phyloP scores from a whole-genome alignment of 768 basidiomycete species.

The Gautieria morchelliformis region DNA sequence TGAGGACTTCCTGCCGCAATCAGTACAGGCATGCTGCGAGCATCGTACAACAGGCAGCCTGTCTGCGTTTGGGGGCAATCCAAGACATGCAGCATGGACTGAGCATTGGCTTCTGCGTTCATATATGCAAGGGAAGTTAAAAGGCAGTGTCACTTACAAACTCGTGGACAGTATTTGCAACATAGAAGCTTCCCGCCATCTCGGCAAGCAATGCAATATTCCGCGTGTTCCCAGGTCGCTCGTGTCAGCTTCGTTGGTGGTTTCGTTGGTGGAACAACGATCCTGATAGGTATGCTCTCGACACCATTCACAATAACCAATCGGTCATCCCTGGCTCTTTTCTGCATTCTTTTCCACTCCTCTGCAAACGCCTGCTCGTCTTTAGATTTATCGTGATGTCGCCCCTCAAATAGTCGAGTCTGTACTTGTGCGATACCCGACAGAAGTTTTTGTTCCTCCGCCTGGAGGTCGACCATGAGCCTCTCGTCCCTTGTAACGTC shows the following conservation, averaged over 20 bases:
- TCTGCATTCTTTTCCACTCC: conserved; percentile 38
- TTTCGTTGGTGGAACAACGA: conserved; percentile 10
- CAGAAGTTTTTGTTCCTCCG: conserved; percentile 42
- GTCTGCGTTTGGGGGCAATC: conserved; percentile 7
- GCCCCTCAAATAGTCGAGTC: conserved; percentile 50
- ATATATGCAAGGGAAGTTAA: neutral
- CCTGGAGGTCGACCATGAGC: conserved; percentile 35
- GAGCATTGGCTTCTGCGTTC: neutral
- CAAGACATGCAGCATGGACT: conserved; percentile 41
- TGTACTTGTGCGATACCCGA: conserved; percentile 51
- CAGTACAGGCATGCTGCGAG: conserved; percentile 40
- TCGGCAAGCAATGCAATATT: conserved; percentile 49
- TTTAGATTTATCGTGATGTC: conserved; percentile 17
- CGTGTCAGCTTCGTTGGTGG: conserved; percentile 24
- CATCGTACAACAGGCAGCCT: conserved; percentile 20
- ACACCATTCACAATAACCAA: conserved; percentile 31
- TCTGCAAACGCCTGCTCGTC: conserved; percentile 28
- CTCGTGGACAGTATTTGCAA: conserved; percentile 45
- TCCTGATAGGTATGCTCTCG: conserved; percentile 20
- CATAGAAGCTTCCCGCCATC: conserved; percentile 47
- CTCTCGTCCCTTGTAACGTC: conserved; percentile 15
- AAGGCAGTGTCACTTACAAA: conserved; percentile 21
- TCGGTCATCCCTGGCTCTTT: conserved; percentile 32
- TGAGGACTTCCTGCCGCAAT: conserved; percentile 33
- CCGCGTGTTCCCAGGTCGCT: conserved; percentile 39